phyloP scores from a whole-genome alignment of 768 basidiomycete genomes.

The Podaxis pistillaris region DNA sequence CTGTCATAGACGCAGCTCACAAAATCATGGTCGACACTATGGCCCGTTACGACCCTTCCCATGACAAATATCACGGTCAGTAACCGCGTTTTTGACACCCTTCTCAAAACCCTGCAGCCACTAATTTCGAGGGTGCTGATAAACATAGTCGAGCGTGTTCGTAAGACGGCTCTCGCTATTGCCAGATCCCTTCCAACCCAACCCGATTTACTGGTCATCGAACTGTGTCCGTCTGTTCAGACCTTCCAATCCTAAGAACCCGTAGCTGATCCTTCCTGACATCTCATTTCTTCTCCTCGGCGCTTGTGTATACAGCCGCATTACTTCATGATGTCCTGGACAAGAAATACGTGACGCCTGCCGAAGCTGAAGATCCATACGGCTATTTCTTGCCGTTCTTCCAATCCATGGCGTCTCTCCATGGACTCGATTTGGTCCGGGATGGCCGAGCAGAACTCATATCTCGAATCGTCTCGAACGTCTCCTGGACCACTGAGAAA shows the following conservation, averaged over 20 bases:
- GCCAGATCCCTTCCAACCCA: conserved; percentile 46
- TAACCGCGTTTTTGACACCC: neutral
- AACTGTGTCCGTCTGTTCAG: conserved; percentile 45
- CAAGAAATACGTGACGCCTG: conserved; percentile 74
- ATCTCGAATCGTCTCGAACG: conserved; percentile 66
- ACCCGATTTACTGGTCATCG: conserved; percentile 75
- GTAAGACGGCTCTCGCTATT: conserved; percentile 70
- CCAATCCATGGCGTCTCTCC: conserved; percentile 35
- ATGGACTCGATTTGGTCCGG: conserved; percentile 52
- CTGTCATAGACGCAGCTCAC: conserved; percentile 57
- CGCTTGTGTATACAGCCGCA: conserved; percentile 47
- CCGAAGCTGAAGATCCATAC: conserved; percentile 58
- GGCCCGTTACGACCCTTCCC: conserved; percentile 78
- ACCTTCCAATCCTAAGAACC: neutral
- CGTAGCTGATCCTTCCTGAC: neutral
- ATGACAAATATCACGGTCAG: conserved; percentile 78
- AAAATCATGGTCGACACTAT: conserved; percentile 70
- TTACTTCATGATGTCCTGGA: conserved; percentile 86
- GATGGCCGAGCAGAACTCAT: conserved; percentile 60
- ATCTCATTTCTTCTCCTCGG: conserved; percentile 6
- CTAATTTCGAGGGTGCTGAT: conserved; percentile 12
- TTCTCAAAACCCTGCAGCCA: conserved; percentile 4
- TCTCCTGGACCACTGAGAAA: conserved; percentile 86
- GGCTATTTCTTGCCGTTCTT: conserved; percentile 70
- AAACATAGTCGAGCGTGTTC: conserved; percentile 71